Conservation (phyloP, 805 yeast species). For the Saccharomycopsis oosterbeekiorum region DNA sequence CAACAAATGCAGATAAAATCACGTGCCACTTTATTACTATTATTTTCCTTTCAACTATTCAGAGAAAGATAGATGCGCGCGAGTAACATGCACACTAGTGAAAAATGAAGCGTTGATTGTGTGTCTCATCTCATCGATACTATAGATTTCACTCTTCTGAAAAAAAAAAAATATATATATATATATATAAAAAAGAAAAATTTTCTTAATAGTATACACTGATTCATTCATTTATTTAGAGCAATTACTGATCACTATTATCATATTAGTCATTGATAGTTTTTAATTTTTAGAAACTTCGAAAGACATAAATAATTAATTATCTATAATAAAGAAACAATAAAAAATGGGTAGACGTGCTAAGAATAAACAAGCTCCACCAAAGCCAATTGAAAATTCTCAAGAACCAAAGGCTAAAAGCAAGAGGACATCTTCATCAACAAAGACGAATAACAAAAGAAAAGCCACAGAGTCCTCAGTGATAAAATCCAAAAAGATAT, state of each 20-base stretch:
- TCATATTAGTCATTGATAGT: background rate
- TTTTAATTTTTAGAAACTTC: background rate
- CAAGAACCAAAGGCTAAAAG: slow-evolving; percentile 34
- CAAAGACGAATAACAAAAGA: background rate
- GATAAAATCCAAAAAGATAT: slow-evolving; percentile 1
- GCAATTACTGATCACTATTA: background rate
- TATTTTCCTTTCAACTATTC: too few species aligned
- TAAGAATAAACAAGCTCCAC: slow-evolving; percentile 85
- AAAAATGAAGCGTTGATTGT: background rate
- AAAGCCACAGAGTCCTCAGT: background rate
- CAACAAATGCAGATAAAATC: background rate
- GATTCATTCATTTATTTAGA: background rate
- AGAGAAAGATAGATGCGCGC: too few species aligned
- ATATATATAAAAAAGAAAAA: background rate
- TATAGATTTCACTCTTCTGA: background rate
- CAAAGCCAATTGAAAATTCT: slow-evolving; percentile 83
- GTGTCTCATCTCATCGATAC: background rate
- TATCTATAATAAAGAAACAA: background rate
- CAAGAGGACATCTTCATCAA: slow-evolving; percentile 1
- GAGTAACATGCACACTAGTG: too few species aligned
- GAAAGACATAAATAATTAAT: background rate
- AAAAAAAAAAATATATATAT: background rate
- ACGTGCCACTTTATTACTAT: background rate
- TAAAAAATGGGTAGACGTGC: slow-evolving; percentile 72
- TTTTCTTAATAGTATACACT: background rate